phyloP scores from a whole-genome alignment of 257 asterid species.

The Leptodermis oblonga region DNA sequence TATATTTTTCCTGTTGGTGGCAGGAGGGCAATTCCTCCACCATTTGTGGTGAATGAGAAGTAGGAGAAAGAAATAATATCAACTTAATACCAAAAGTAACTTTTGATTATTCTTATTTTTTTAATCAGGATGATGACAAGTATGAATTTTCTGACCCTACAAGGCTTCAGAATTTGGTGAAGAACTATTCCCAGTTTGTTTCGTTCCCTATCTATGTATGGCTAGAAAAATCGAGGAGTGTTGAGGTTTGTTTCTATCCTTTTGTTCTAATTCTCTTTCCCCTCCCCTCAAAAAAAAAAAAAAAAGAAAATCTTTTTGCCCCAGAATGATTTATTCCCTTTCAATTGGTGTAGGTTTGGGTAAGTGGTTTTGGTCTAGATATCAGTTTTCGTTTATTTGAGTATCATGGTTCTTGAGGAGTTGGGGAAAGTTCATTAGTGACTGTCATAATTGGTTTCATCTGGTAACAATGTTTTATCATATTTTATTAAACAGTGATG shows the following conservation, averaged over 20 bases:
- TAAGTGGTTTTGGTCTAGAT: neutral
- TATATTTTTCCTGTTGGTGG: neutral
- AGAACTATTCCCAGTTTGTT: slow-evolving; percentile 91
- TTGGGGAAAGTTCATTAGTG: neutral
- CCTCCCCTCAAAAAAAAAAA: too few relatives aligned
- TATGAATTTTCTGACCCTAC: slow-evolving; percentile 84
- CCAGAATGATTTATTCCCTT: neutral
- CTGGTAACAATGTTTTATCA: neutral
- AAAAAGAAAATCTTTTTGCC: too few relatives aligned
- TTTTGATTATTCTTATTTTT: slow-evolving; percentile 6
- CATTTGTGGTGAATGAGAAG: neutral
- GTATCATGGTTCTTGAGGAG: neutral
- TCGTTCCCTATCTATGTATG: slow-evolving; percentile 90
- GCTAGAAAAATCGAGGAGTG: slow-evolving; percentile 90
- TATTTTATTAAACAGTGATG: neutral
- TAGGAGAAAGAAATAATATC: neutral
- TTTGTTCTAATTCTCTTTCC: neutral
- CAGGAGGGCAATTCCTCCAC: neutral
- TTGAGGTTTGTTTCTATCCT: slow-evolving; percentile 55
- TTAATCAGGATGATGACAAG: slow-evolving; percentile 81
- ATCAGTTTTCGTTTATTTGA: neutral
- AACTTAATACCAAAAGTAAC: neutral
- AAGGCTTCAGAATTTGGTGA: slow-evolving; percentile 85
- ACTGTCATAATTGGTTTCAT: neutral
- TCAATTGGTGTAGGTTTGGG: neutral